phyloP scores from a whole-genome alignment of 2,329 filamentous ascomycete genomes.

The Arthrobotrys entomopaga region DNA sequence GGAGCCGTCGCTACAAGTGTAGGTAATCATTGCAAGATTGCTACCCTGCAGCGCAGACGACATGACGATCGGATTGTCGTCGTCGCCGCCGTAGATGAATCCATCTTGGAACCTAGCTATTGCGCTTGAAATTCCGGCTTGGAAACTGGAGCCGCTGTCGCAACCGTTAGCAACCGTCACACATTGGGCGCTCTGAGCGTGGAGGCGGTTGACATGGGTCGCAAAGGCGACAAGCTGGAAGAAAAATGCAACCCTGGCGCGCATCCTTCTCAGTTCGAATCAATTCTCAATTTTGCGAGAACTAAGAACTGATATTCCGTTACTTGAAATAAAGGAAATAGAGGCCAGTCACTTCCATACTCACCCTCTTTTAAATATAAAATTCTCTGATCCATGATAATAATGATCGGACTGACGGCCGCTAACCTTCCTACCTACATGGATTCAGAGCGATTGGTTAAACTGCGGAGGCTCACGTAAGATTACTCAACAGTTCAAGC shows the following conservation, averaged over 20 bases:
- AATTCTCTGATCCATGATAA: too few species aligned
- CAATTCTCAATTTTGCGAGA: too few species aligned
- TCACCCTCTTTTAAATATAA: too few species aligned
- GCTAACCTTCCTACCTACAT: too few species aligned
- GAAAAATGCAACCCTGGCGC: slow-evolving; percentile 1
- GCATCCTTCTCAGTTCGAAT: neutral
- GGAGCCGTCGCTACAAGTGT: slow-evolving; percentile 12
- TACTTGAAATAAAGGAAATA: too few species aligned
- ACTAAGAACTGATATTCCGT: too few species aligned
- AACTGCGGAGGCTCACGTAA: too few species aligned
- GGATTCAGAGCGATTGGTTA: too few species aligned
- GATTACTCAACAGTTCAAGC: too few species aligned
- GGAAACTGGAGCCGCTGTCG: slow-evolving; percentile 9
- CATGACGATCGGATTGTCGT: slow-evolving; percentile 13
- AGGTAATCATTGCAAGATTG: slow-evolving; percentile 16
- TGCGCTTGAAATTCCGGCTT: slow-evolving; percentile 19
- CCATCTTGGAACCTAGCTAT: slow-evolving; percentile 33
- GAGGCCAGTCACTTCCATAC: too few species aligned
- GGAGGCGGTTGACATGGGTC: neutral
- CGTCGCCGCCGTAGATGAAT: slow-evolving; percentile 20
- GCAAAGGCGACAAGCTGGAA: slow-evolving; percentile 10
- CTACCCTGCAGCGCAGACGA: slow-evolving; percentile 12
- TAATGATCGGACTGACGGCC: too few species aligned
- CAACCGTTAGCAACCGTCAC: slow-evolving; percentile 29
- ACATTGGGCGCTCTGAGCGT: slow-evolving; percentile 26